These are phyloP conservation scores for Neurospora sp. DNA, from an alignment of 495 filamentous ascomycete species.

Conservation along the genomic window DNA sequence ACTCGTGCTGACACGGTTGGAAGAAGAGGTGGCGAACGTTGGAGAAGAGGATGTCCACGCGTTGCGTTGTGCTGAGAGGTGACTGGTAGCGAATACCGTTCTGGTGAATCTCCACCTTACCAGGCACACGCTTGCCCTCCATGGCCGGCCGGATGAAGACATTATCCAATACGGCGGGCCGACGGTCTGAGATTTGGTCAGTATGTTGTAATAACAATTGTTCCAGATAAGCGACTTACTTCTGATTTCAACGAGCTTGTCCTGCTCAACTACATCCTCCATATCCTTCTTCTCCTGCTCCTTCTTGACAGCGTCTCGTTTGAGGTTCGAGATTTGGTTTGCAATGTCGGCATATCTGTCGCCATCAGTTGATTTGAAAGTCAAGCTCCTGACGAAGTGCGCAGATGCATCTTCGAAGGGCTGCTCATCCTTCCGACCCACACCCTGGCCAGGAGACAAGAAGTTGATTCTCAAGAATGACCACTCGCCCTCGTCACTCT, in stretches of 20 bases:
- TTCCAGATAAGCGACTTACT: constrained; percentile 41
- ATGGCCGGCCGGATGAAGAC: constrained; percentile 88
- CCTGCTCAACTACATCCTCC: constrained; percentile 99
- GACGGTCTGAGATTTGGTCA: constrained; percentile 55
- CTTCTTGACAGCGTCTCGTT: constrained; percentile 76
- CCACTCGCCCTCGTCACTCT: constrained; percentile 88
- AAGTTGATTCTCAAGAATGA: constrained; percentile 95
- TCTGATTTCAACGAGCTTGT: constrained; percentile 85
- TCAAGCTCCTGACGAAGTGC: constrained; percentile 91
- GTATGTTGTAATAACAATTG: neutral
- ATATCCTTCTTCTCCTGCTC: constrained; percentile 99
- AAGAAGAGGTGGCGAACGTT: constrained; percentile 99
- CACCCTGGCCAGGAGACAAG: constrained; percentile 91
- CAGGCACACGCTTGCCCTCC: constrained; percentile 92
- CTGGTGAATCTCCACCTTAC: constrained; percentile 93
- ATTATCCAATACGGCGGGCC: constrained; percentile 76
- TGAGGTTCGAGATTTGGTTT: constrained; percentile 83
- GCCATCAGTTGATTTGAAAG: constrained; percentile 81
- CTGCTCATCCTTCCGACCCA: constrained; percentile 95
- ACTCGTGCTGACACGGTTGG: constrained; percentile 88
- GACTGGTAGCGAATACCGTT: constrained; percentile 97
- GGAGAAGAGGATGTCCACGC: constrained; percentile 91
- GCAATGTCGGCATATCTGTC: constrained; percentile 81
- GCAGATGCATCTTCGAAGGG: constrained; percentile 95
- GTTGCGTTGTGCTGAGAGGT: constrained; percentile 66